These are phyloP conservation scores for Drechslerella dactyloides DNA, from an alignment of 2,329 filamentous ascomycete genomes.

Conservation along the genomic window DNA sequence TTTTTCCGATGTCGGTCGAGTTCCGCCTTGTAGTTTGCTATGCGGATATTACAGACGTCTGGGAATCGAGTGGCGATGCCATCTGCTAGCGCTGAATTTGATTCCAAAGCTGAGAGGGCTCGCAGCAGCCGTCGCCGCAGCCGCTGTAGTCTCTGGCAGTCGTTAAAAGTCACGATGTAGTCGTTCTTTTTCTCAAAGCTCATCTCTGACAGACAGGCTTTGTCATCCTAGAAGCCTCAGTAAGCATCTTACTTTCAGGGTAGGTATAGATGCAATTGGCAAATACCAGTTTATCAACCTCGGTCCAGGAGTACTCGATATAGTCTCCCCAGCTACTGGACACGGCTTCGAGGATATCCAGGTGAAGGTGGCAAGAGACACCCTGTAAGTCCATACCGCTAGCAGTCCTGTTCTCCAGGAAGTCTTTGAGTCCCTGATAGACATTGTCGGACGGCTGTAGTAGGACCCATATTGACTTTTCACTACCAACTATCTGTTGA, in stretches of 20 bases:
- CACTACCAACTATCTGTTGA: constrained; percentile 16
- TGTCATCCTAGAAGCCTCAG: constrained; percentile 16
- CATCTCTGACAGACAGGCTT: constrained; percentile 7
- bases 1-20: constrained; percentile 20
- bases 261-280: not conserved
- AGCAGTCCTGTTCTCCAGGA: not conserved
- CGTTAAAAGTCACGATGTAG: constrained; percentile 9
- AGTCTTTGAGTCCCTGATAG: constrained; percentile 12
- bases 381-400: not conserved
- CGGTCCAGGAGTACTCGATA: constrained; percentile 21
- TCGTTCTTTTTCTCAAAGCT: constrained; percentile 14
- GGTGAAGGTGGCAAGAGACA: constrained; percentile 17
- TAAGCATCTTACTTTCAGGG: not conserved
- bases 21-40: constrained; percentile 31
- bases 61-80: constrained; percentile 26
- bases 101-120: constrained; percentile 27
- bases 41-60: constrained; percentile 1
- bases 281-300: constrained; percentile 16
- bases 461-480: constrained; percentile 19
- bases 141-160: constrained; percentile 22
- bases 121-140: constrained; percentile 18
- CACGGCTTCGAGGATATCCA: constrained; percentile 27
- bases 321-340: constrained; percentile 32
- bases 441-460: constrained; percentile 26
- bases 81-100: constrained; percentile 21